These are phyloP conservation scores for Fusarium keratoplasticum DNA, from an alignment of 2,329 filamentous ascomycete species.

Conservation along the genomic window DNA sequence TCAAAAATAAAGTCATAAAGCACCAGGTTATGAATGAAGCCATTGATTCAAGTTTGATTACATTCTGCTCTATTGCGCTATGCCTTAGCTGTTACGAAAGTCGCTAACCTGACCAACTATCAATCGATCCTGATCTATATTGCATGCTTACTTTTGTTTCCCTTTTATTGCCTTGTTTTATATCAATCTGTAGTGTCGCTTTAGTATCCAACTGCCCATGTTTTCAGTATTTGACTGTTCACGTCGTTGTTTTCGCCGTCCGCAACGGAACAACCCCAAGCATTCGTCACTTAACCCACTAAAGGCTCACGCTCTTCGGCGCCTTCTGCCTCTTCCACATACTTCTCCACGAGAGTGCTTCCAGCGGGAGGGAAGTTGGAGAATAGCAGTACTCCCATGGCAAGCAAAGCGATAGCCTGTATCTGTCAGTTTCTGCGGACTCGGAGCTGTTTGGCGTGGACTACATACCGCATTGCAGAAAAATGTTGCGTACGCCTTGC, in stretches of 20 bases:
- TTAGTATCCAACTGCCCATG: background rate
- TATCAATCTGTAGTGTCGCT: background rate
- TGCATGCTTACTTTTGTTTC: background rate
- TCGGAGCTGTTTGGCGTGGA: background rate
- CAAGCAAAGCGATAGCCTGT: conserved; percentile 63
- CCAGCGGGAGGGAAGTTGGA: conserved; percentile 57
- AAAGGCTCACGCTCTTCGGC: background rate
- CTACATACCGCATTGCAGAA: conserved; percentile 71
- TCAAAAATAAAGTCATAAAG: background rate
- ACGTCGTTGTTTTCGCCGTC: background rate
- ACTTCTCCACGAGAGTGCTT: conserved; percentile 50
- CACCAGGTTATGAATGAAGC: background rate
- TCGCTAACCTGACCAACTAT: background rate
- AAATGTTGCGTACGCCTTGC: conserved; percentile 72
- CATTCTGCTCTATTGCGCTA: background rate
- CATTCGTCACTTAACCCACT: background rate
- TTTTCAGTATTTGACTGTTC: background rate
- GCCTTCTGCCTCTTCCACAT: conserved; percentile 8
- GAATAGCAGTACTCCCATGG: conserved; percentile 53
- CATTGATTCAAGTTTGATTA: background rate
- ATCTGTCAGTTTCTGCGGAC: conserved; percentile 8
- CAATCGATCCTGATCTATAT: background rate
- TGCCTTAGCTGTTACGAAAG: background rate
- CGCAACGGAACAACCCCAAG: background rate
- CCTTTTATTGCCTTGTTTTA: background rate